Conservation (phyloP, 2,329 filamentous ascomycete species). For the Aspergillus niger region DNA sequence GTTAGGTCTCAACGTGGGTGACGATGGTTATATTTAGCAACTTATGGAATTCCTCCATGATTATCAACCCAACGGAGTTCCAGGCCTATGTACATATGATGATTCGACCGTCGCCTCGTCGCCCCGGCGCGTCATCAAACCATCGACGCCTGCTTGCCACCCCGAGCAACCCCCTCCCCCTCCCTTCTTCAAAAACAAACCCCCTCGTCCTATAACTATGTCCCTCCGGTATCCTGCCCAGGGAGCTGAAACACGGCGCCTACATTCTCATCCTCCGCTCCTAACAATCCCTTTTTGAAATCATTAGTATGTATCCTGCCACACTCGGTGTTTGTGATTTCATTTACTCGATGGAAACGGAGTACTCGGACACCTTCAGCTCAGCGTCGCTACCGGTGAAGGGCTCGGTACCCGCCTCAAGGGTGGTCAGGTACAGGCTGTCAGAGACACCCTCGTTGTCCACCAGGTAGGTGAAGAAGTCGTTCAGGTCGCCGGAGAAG, state of each 20-base stretch:
- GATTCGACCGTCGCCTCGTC: neutral
- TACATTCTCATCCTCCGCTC: slow-evolving; percentile 14
- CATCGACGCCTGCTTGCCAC: neutral
- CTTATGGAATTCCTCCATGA: neutral
- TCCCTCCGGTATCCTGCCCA: slow-evolving; percentile 11
- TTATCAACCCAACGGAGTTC: neutral
- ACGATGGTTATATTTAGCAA: neutral
- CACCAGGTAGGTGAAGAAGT: slow-evolving; percentile 61
- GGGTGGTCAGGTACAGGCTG: slow-evolving; percentile 56
- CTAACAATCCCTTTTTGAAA: neutral
- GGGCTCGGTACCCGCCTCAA: slow-evolving; percentile 45
- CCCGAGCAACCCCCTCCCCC: neutral
- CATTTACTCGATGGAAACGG: slow-evolving; percentile 29
- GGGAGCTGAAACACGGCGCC: slow-evolving; percentile 26
- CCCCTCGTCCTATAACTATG: neutral
- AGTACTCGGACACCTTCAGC: slow-evolving; percentile 34
- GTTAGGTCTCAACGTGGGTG: neutral
- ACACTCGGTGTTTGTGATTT: neutral
- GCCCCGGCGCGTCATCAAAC: neutral
- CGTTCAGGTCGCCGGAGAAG: slow-evolving; percentile 60
- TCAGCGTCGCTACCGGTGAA: slow-evolving; percentile 34
- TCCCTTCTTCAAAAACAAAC: neutral
- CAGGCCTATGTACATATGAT: neutral
- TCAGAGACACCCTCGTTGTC: slow-evolving; percentile 35
- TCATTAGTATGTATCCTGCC: neutral